Conservation (phyloP, 2,329 filamentous ascomycete species). For the Ustulina deusta region DNA sequence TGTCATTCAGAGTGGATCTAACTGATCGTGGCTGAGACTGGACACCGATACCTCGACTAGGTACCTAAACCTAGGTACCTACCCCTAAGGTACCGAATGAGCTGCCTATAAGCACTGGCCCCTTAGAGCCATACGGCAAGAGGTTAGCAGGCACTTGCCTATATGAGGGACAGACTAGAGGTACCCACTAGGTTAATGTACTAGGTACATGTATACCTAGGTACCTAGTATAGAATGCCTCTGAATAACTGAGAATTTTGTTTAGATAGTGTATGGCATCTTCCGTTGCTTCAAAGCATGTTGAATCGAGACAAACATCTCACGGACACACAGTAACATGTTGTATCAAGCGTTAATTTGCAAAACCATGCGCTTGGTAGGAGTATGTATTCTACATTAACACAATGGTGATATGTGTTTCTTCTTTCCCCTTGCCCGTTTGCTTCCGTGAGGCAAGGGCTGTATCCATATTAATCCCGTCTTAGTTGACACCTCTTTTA, state of each 20-base stretch:
- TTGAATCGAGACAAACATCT: neutral
- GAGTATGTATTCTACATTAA: constrained; percentile 25
- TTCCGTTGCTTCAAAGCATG: neutral
- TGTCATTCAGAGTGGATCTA: constrained; percentile 21
- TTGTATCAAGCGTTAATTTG: neutral
- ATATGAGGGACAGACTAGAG: too few species aligned
- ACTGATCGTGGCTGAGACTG: neutral
- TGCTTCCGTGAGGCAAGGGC: neutral
- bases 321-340: neutral
- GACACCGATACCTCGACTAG: too few species aligned
- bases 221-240: too few species aligned
- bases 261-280: neutral
- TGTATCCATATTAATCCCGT: constrained; percentile 32
- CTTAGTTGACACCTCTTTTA: constrained; percentile 13
- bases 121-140: neutral
- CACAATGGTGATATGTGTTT: constrained; percentile 2
- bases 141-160: too few species aligned
- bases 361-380: constrained; percentile 9
- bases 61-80: too few species aligned
- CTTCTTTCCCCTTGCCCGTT: constrained; percentile 1
- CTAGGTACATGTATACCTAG: too few species aligned
- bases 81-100: neutral
- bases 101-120: neutral
- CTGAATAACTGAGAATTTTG: neutral
- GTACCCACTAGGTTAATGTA: too few species aligned